Evolutionary conservation across 805 yeast genomes (phyloP).

Genomic region (Metschnikowia peoriensis): DNA sequence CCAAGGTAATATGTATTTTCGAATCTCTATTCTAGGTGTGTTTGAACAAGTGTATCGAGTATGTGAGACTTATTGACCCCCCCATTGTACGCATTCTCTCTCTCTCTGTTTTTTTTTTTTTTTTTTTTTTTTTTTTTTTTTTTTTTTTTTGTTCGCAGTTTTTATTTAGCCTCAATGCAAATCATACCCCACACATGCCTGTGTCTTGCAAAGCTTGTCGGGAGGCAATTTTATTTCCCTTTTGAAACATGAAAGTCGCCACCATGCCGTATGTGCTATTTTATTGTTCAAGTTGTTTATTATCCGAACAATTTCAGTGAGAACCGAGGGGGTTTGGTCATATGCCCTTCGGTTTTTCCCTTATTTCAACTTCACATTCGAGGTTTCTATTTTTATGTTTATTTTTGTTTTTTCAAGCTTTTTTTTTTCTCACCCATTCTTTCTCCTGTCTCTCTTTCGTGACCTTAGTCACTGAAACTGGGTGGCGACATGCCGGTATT

Average conservation of each 20-base stretch:
- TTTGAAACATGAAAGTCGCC: slow-evolving; percentile 4
- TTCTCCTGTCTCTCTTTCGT: background rate
- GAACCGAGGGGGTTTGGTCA: background rate
- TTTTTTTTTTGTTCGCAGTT: background rate
- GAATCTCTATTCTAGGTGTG: background rate
- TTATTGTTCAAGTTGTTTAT: background rate
- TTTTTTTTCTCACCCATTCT: background rate
- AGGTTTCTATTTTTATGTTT: background rate
- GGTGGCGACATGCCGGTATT: background rate
- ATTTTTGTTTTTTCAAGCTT: too few species aligned
- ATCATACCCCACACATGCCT: slow-evolving; percentile 4
- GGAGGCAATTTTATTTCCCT: slow-evolving; percentile 3
- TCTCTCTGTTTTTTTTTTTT: background rate
- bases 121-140: background rate
- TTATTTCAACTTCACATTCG: background rate
- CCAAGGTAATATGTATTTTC: background rate
- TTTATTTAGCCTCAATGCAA: background rate
- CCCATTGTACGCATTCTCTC: background rate
- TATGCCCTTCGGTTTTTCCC: background rate
- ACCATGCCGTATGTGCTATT: slow-evolving; percentile 1
- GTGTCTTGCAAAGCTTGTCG: slow-evolving; percentile 2
- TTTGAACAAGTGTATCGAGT: background rate
- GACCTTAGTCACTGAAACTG: background rate
- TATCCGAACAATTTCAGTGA: background rate
- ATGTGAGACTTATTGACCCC: background rate